A percentile compares a stretch with the other conserved stretches of the same genome.
Conservation (phyloP, 106 monocot species). For the Phalaenopsis aphrodite region DNA sequence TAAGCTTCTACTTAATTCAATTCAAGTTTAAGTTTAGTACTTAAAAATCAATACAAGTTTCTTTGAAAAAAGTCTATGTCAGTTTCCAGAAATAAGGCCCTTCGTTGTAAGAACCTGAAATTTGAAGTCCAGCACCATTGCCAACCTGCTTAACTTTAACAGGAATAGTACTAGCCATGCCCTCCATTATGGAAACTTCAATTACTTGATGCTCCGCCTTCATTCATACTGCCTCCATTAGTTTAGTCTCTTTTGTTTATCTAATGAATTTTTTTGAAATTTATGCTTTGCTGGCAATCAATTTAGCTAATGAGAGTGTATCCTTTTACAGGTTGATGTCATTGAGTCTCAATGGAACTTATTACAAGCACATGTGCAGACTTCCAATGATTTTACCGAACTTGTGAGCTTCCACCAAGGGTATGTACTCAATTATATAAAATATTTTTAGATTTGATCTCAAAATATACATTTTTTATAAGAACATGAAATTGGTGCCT, state of each 20-base stretch:
- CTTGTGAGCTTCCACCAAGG: constrained; percentile 96
- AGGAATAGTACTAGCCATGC: background rate
- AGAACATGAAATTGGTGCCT: background rate
- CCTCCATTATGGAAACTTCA: background rate
- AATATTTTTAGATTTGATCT: background rate
- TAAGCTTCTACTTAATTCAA: background rate
- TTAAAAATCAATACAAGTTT: no score
- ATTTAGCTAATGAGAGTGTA: background rate
- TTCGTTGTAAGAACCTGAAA: no score
- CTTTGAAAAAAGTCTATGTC: no score
- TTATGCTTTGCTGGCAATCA: background rate
- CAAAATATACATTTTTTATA: background rate
- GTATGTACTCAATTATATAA: constrained; percentile 37
- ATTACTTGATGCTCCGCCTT: background rate
- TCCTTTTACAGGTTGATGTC: constrained; percentile 82
- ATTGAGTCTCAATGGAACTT: constrained; percentile 98
- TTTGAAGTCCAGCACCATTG: background rate
- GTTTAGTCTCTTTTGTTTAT: background rate
- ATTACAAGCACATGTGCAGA: constrained; percentile 86
- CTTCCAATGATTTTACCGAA: constrained; percentile 98
- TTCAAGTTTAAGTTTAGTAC: no score
- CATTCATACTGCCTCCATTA: background rate
- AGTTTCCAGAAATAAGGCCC: no score
- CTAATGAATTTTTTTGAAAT: background rate
- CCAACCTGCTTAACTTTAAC: background rate